phyloP scores from a whole-genome alignment of 352 stramenopile species.

The Phytophthora melonis region DNA sequence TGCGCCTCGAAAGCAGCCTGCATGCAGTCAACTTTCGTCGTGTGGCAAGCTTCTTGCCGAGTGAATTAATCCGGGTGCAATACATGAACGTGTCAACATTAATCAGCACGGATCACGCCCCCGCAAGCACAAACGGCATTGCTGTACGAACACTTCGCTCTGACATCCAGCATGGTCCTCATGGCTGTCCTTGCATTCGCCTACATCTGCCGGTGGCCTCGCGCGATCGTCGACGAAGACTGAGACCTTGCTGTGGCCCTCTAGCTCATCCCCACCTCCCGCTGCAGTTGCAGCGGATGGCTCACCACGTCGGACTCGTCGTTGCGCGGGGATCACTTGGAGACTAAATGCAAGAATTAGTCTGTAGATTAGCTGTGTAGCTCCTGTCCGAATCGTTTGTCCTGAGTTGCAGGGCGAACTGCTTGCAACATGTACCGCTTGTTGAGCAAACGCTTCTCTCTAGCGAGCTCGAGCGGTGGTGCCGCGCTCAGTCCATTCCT shows the following conservation, averaged over 20 bases:
- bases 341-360: constrained; percentile 8
- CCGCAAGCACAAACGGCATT: neutral
- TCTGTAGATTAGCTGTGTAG: constrained; percentile 12
- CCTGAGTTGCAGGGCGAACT: constrained; percentile 2
- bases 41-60: neutral
- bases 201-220: neutral
- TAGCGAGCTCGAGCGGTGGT: constrained; percentile 4
- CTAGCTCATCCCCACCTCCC: constrained; percentile 20
- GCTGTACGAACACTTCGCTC: neutral
- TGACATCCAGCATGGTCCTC: neutral
- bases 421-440: neutral
- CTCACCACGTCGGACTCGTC: constrained; percentile 19
- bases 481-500: constrained; percentile 35
- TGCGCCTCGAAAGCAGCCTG: constrained; percentile 2
- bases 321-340: neutral
- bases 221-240: constrained; percentile 16
- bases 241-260: constrained; percentile 6
- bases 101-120: neutral
- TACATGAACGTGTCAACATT: neutral
- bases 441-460: constrained; percentile 24
- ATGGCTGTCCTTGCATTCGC: constrained; percentile 4
- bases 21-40: no score
- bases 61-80: neutral
- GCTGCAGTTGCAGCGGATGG: constrained; percentile 18
- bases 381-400: constrained; percentile 8